Base-by-base conservation (phyloP, 441 rosid genomes). In the Eruca vesicaria region DNA sequence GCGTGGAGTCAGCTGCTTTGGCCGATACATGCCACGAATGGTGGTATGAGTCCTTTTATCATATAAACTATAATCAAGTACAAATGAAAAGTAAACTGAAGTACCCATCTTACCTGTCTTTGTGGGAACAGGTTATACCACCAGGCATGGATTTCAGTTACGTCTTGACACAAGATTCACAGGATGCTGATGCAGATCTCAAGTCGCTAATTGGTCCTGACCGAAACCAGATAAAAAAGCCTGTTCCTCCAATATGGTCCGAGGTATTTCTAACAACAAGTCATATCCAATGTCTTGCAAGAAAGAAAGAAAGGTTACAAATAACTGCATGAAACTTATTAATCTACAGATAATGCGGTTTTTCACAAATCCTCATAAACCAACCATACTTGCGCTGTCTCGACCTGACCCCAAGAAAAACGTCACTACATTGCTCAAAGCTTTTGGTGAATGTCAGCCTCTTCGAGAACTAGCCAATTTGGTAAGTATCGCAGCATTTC, bases 141-240 rank as follows among this genome's bases (percentile, higher is more conserved):
- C 99, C 99, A 80, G 99, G 99, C 56, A 95, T 95, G 99, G 99
- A 95, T 84, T 93, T 95, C 84, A 93, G 97, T 86, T 93, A 83
- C 53, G 98, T 93, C 55, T 80, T 83, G 97, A 88, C 91, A 82
- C 94, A 93, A 81, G 98, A 93, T 78, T 77, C 84, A 71, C 84
- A 82, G 75, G 53, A 87, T 76, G 76, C 88, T 61, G 95, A 89
- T 82, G 97, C 87, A 69, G 98, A 93, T 79, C 95, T 94, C 67
- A 89, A 89, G 82, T 87, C 93, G 41, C 79, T 89, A 68, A 84
- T 89, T 64, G 89, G 92, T 52, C 81, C 91, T 15, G 90, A 92
- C 63, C 80, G 85, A 78, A 80, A 80, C 73, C 91, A 83, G 69
- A 91, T 58, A 57, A 94, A 88, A 81, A 84, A 87, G 83, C 86